Conservation (phyloP, 1,284 basidiomycete genomes). For the Cryptococcus sp. region DNA sequence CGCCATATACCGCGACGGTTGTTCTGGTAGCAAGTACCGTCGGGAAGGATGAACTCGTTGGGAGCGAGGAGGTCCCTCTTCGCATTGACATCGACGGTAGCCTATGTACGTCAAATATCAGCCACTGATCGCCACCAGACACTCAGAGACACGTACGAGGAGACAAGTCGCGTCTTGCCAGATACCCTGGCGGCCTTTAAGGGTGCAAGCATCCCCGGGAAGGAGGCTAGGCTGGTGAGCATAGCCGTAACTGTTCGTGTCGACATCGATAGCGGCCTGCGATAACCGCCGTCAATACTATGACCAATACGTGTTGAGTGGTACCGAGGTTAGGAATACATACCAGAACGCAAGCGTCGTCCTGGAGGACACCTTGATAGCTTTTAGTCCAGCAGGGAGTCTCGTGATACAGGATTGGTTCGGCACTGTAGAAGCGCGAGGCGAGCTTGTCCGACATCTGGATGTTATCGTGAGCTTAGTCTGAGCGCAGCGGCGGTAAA, state of each 20-base stretch:
- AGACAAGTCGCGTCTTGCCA: constrained; percentile 23
- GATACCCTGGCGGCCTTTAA: constrained; percentile 6
- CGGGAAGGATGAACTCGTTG: not conserved
- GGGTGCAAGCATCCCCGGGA: not conserved
- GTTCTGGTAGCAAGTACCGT: not conserved
- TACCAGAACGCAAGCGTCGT: constrained; percentile 22
- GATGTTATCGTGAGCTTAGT: not conserved
- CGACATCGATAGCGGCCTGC: constrained; percentile 10
- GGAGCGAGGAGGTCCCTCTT: constrained; percentile 9
- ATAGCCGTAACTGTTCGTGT: not conserved
- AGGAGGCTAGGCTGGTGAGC: not conserved
- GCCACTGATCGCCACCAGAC: not conserved
- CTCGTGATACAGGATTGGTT: constrained; percentile 13
- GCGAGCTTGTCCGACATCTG: constrained; percentile 17
- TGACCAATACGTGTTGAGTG: not conserved
- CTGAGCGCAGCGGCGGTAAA: no score
- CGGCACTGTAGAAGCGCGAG: constrained; percentile 15
- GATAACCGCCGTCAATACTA: not conserved
- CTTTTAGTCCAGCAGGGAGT: constrained; percentile 26
- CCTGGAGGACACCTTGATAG: constrained; percentile 21
- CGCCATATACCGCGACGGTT: not conserved
- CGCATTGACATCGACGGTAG: constrained; percentile 8
- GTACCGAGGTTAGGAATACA: not conserved
- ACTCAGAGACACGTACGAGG: constrained; percentile 15
- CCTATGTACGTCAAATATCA: not conserved